Percentiles rank a stretch among this genome's conserved stretches.
phyloP scores from a whole-genome alignment of 140 eudicot genomes.

The Senecio squalidus region DNA sequence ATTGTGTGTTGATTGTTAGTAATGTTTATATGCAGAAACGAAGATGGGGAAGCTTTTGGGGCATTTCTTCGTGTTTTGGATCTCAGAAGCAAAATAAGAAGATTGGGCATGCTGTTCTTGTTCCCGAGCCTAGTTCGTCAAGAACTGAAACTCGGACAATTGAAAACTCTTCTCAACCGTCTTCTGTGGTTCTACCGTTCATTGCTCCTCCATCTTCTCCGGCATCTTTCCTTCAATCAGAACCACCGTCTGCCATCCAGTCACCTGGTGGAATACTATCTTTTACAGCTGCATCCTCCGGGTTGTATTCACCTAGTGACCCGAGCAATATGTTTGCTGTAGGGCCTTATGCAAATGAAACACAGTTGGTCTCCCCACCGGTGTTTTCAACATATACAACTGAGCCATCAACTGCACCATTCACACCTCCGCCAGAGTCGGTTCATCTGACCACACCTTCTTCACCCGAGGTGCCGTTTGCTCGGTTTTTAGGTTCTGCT shows the following conservation, averaged over 20 bases:
- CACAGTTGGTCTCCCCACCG: slow-evolving; percentile 86
- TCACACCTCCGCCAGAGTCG: slow-evolving; percentile 92
- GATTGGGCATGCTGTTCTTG: slow-evolving; percentile 67
- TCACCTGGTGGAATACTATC: slow-evolving; percentile 72
- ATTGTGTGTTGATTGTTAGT: slow-evolving; percentile 3
- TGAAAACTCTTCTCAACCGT: slow-evolving; percentile 42
- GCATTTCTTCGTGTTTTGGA: slow-evolving; percentile 72
- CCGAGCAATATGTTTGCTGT: slow-evolving; percentile 76
- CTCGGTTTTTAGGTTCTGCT: slow-evolving; percentile 83
- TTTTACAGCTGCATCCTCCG: slow-evolving; percentile 49
- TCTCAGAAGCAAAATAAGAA: slow-evolving; percentile 58
- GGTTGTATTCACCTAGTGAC: slow-evolving; percentile 86
- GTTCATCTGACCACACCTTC: slow-evolving; percentile 94
- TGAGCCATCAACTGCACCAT: slow-evolving; percentile 96
- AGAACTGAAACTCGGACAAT: slow-evolving; percentile 34
- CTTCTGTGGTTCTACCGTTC: slow-evolving; percentile 58
- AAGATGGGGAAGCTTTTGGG: slow-evolving; percentile 81
- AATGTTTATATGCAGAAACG: slow-evolving; percentile 48
- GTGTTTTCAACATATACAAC: slow-evolving; percentile 88
- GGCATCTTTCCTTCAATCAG: slow-evolving; percentile 82
- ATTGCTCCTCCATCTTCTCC: slow-evolving; percentile 98
- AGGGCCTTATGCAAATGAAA: slow-evolving; percentile 92
- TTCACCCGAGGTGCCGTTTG: slow-evolving; percentile 98
- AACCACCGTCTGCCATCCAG: slow-evolving; percentile 70
- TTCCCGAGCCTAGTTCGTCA: slow-evolving; percentile 54